Conservation (phyloP, 1,284 basidiomycete genomes). For the Cerrena zonata region DNA sequence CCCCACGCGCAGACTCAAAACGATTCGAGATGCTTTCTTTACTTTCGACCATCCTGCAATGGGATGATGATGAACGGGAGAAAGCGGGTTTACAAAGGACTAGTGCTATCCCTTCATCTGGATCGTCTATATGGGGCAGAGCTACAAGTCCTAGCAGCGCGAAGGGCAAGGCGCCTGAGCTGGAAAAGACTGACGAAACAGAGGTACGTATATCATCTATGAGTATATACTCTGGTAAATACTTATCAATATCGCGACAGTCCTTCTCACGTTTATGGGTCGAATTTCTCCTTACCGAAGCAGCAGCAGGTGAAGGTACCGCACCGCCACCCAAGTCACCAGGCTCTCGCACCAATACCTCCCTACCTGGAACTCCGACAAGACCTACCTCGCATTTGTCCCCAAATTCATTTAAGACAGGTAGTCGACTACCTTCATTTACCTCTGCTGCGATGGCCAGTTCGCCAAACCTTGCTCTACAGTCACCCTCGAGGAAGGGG, state of each 20-base stretch:
- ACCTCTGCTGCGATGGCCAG: conserved; percentile 41
- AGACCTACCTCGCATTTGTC: conserved; percentile 26
- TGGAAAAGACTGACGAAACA: conserved; percentile 72
- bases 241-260: conserved; percentile 34
- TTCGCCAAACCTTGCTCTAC: conserved; percentile 45
- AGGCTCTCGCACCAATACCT: conserved; percentile 32
- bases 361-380: conserved; percentile 49
- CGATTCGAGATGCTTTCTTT: conserved; percentile 94
- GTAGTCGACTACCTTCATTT: conserved; percentile 46
- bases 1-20: conserved; percentile 87
- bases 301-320: conserved; percentile 50
- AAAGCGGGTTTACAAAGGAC: conserved; percentile 80
- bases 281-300: conserved; percentile 89
- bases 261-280: conserved; percentile 93
- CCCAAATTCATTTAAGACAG: conserved; percentile 31
- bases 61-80: conserved; percentile 86
- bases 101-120: conserved; percentile 25
- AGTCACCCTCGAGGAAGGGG: conserved; percentile 33
- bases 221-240: not conserved
- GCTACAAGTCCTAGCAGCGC: conserved; percentile 37
- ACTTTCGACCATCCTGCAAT: conserved; percentile 82
- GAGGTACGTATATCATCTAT: conserved; percentile 47
- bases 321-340: conserved; percentile 30
- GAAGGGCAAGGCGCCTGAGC: conserved; percentile 45
- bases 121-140: conserved; percentile 50